Evolutionary conservation across 2,329 filamentous ascomycete genomes (phyloP).

Genomic region (Aspergillus sp.): DNA sequence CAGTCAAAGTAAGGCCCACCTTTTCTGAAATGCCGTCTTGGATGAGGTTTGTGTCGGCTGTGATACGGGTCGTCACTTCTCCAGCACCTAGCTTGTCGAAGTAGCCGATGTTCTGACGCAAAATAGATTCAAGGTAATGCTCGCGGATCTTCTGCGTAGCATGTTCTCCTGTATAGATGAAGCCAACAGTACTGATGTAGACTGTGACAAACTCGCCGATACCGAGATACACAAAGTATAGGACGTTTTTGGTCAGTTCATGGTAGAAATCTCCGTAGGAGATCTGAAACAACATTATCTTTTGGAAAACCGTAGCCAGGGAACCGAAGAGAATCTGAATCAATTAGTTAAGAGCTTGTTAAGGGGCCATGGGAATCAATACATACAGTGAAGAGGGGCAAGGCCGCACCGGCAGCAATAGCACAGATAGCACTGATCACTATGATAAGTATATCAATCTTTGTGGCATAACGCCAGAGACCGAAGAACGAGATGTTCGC

Average conservation of each 20-base stretch:
- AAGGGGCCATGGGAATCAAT: neutral
- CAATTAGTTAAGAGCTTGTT: constrained; percentile 5
- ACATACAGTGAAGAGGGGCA: constrained; percentile 74
- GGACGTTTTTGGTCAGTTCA: constrained; percentile 62
- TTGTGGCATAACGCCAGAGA: constrained; percentile 70
- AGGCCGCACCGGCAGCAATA: constrained; percentile 70
- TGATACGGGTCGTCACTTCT: constrained; percentile 92
- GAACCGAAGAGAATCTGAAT: constrained; percentile 67
- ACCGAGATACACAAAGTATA: constrained; percentile 84
- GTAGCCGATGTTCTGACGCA: constrained; percentile 87
- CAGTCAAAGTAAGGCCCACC: constrained; percentile 72
- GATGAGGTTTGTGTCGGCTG: constrained; percentile 87
- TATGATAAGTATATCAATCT: constrained; percentile 64
- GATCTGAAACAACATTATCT: constrained; percentile 55
- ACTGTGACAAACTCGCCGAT: constrained; percentile 76
- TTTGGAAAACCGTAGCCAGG: constrained; percentile 69
- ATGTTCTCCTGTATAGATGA: constrained; percentile 83
- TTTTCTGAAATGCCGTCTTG: constrained; percentile 95
- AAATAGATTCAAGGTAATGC: constrained; percentile 78
- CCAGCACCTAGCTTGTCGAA: constrained; percentile 92
- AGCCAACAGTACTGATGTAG: constrained; percentile 80
- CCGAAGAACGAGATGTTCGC: constrained; percentile 64
- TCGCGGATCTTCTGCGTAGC: constrained; percentile 76
- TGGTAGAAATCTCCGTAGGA: constrained; percentile 57
- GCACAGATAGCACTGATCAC: constrained; percentile 61